Percentiles rank a stretch among this genome's conserved stretches.
Conservation (phyloP, 768 basidiomycete species). For the Melanogaster broomeanus region DNA sequence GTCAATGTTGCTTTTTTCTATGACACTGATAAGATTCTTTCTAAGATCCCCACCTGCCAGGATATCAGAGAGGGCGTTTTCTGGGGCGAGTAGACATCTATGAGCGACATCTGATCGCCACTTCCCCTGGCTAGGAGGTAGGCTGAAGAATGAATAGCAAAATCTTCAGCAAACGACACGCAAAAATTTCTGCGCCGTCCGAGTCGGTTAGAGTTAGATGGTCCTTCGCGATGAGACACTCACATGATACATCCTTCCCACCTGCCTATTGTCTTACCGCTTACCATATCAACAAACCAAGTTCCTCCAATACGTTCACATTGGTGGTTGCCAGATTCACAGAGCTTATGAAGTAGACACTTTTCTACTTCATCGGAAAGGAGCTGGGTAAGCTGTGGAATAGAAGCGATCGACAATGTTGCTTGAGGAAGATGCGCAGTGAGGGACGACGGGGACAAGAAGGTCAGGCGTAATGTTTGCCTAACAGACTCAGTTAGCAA, state of each 20-base stretch:
- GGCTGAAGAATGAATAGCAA: slow-evolving; percentile 57
- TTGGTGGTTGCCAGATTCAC: slow-evolving; percentile 60
- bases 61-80: slow-evolving; percentile 42
- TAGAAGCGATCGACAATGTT: slow-evolving; percentile 69
- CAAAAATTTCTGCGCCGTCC: slow-evolving; percentile 59
- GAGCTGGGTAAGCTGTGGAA: slow-evolving; percentile 74
- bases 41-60: slow-evolving; percentile 58
- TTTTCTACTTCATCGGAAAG: slow-evolving; percentile 77
- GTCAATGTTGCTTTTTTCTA: slow-evolving; percentile 12
- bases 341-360: slow-evolving; percentile 67
- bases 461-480: slow-evolving; percentile 74
- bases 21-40: slow-evolving; percentile 33
- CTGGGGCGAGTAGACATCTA: slow-evolving; percentile 42
- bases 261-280: slow-evolving; percentile 63
- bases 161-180: slow-evolving; percentile 52
- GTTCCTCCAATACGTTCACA: slow-evolving; percentile 54
- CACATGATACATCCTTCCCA: slow-evolving; percentile 82
- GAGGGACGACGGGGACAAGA: slow-evolving; percentile 72
- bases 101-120: slow-evolving; percentile 40
- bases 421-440: slow-evolving; percentile 82
- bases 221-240: slow-evolving; percentile 30
- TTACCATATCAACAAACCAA: slow-evolving; percentile 79
- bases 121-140: slow-evolving; percentile 49
- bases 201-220: slow-evolving; percentile 4
- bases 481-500: slow-evolving; percentile 36